These are phyloP conservation scores for Crithidia mellificae DNA, from an alignment of 208 protist species.

Conservation along the genomic window DNA sequence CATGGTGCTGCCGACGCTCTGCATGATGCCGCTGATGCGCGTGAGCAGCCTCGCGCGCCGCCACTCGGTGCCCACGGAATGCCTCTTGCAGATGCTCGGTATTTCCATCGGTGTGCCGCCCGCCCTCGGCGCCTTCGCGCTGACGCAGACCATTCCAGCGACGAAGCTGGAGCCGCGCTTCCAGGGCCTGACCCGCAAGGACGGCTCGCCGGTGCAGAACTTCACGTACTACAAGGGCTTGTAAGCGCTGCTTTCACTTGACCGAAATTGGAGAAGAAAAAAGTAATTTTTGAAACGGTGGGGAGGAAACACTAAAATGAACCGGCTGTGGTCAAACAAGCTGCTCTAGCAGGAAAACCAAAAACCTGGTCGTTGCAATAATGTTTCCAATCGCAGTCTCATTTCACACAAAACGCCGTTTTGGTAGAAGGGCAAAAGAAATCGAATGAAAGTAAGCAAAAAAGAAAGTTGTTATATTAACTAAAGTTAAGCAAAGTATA, in stretches of 20 bases:
- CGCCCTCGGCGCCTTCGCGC: conserved; percentile 68
- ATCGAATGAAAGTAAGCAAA: no score
- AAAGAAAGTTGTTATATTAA: no score
- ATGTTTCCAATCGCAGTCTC: no score
- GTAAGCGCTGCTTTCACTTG: conserved; percentile 36
- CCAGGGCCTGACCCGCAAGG: conserved; percentile 57
- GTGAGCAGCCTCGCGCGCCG: conserved; percentile 32
- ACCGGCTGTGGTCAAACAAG: no score
- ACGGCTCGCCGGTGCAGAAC: conserved; percentile 65
- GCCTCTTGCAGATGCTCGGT: conserved; percentile 64
- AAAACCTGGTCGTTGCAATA: no score
- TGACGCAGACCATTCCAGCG: conserved; percentile 57
- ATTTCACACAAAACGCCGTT: no score
- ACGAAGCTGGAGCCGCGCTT: conserved; percentile 62
- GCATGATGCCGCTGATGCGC: conserved; percentile 67
- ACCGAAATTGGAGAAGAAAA: no score
- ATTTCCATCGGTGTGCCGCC: conserved; percentile 72
- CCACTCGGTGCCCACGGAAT: conserved; percentile 48
- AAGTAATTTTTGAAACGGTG: no score
- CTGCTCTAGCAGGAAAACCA: no score
- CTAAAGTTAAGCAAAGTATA: neutral
- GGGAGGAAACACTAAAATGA: no score
- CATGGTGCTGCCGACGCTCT: conserved; percentile 88
- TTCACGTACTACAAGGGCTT: conserved; percentile 88
- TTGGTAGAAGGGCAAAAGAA: no score